Percentiles rank a stretch among this genome's conserved stretches.
Evolutionary conservation across 106 monocot genomes (phyloP).

Genomic region (Dendrobium chrysotoxum): DNA sequence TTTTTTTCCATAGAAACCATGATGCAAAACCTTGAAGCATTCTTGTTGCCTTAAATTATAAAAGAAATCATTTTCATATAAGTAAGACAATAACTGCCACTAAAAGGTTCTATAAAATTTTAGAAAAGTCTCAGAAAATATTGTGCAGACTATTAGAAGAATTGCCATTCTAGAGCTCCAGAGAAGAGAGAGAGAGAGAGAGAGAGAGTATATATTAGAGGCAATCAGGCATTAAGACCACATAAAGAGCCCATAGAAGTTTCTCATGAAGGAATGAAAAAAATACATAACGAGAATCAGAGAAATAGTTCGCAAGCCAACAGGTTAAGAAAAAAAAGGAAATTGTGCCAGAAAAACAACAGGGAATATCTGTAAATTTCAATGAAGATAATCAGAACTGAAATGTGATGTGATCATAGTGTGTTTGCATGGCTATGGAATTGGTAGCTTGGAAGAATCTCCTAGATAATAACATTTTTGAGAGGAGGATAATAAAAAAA

Average conservation of each 20-base stretch:
- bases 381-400: not conserved
- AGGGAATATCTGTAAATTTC: not conserved
- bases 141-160: too few relatives aligned
- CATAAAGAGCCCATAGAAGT: not conserved
- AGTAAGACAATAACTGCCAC: too few relatives aligned
- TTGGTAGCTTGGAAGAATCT: not conserved
- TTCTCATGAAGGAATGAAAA: not conserved
- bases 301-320: not conserved
- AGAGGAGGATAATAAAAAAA: not conserved
- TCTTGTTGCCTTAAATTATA: too few relatives aligned
- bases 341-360: not conserved
- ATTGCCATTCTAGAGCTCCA: too few relatives aligned
- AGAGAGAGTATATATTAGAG: too few relatives aligned
- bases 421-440: not conserved
- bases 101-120: too few relatives aligned
- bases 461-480: not conserved
- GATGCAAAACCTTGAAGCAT: too few relatives aligned
- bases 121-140: too few relatives aligned
- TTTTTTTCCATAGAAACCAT: too few relatives aligned
- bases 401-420: not conserved
- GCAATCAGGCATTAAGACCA: not conserved
- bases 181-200: too few relatives aligned
- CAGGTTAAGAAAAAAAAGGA: not conserved
- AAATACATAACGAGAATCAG: not conserved
- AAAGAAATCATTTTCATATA: too few relatives aligned